Evolutionary conservation across 345 rosid species (phyloP), one percentile per base, ranked within the genome.

Genomic region (Lepidium africanum): DNA sequence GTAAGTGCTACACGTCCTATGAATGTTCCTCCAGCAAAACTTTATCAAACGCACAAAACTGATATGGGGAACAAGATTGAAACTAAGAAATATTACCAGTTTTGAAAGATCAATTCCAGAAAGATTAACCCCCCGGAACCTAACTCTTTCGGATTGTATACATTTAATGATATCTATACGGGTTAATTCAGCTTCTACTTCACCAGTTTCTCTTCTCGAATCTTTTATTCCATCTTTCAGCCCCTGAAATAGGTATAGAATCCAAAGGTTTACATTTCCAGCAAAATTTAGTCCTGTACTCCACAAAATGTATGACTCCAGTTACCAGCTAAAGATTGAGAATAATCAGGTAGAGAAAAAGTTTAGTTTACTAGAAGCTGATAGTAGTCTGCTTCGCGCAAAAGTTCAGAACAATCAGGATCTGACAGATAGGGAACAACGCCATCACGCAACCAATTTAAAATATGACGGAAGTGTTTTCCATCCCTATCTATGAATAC

Each of bases 361-460:
- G 11, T 53, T 64, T 33, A 43, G 54, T 91, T 76, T 82, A 93
- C 98, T 55, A 85, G 87, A 35, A 93, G 78, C 75, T 88, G 97
- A 70, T 87, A 93, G 76, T 90, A 88, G 75, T 88, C 94, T 45
- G 91, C 96, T 80, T 93, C 97, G 11, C 88, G 83, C 55, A 83
- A 74, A 67, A 93, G 89, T 80, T 93, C 88, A 15, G 71, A 80
- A 76, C 85, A 84, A 59, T 77, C 79, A 65, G 78, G 42, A 71
- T 90, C 97, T 35, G 88, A 66, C 14, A 93, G 72, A 50, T 54
- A 65, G 7, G 98, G 92, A 62, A 85, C 77, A 70, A 80, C 80
- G 14, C 98, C 98, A 84, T 90, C 97, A 76, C 97, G 85, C 83
- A 93, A 77, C 96, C 98, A 88, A 73, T 93, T 93, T 37, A 93